A percentile compares a stretch with the other conserved stretches of the same genome.
Evolutionary conservation across 1,284 basidiomycete species (phyloP).

Genomic region (Heliocybe sulcata): DNA sequence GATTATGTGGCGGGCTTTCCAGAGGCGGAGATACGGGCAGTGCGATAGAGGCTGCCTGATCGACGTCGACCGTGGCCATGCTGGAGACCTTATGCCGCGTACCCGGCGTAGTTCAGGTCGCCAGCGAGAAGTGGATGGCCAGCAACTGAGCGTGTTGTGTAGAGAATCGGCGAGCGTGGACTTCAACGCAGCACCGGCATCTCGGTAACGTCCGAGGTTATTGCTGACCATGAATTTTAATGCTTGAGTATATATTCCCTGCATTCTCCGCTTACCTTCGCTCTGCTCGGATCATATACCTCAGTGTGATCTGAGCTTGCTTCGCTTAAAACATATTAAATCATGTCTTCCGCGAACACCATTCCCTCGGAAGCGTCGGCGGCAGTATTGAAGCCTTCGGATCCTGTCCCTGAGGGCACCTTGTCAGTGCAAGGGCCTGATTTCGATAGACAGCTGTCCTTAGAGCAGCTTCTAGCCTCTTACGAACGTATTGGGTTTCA

Average conservation of each 20-base stretch:
- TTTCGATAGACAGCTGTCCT: slow-evolving; percentile 65
- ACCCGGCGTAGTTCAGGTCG: neutral
- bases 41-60: slow-evolving; percentile 18
- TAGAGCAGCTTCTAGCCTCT: slow-evolving; percentile 68
- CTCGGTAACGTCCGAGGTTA: neutral
- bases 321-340: slow-evolving; percentile 1
- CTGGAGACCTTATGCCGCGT: slow-evolving; percentile 2
- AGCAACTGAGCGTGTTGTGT: neutral
- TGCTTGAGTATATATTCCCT: neutral
- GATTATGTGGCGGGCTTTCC: slow-evolving; percentile 13
- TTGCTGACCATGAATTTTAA: neutral
- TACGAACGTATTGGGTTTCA: slow-evolving; percentile 96
- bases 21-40: slow-evolving; percentile 19
- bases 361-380: slow-evolving; percentile 57
- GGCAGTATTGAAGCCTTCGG: slow-evolving; percentile 74
- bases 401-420: slow-evolving; percentile 66
- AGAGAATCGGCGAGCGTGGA: neutral
- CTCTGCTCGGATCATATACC: too few species aligned
- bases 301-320: too few species aligned
- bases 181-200: neutral
- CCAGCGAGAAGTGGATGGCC: neutral
- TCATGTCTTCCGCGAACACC: slow-evolving; percentile 15
- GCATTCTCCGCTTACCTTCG: neutral
- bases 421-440: slow-evolving; percentile 84
- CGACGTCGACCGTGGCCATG: slow-evolving; percentile 18